These are phyloP conservation scores for Sonneratia caseolaris DNA, from an alignment of 345 rosid species.

Conservation along the genomic window DNA sequence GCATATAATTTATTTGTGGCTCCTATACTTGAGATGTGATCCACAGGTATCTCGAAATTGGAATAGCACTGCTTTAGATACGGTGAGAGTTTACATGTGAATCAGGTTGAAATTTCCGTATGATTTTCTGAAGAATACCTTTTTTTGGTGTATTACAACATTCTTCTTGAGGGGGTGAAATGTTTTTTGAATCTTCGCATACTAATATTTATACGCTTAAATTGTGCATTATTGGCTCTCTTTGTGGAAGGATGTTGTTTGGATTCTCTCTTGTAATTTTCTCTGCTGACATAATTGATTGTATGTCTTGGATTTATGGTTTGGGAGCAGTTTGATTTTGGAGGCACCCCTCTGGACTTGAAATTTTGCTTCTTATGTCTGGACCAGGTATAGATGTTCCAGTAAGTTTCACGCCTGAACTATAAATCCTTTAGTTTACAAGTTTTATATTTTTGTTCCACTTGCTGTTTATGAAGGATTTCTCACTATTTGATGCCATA, in stretches of 20 bases:
- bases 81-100: not conserved
- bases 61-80: not conserved
- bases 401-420: not conserved
- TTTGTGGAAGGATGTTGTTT: not conserved
- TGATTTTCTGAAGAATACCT: not conserved
- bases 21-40: not conserved
- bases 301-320: constrained; percentile 10
- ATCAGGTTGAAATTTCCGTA: not conserved
- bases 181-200: not conserved
- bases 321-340: constrained; percentile 15
- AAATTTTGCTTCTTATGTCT: constrained; percentile 21
- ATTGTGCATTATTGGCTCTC: not conserved
- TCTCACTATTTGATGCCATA: not conserved
- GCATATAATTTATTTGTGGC: not conserved
- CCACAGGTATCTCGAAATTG: not conserved
- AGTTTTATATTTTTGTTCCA: not conserved
- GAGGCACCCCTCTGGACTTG: constrained; percentile 27
- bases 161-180: too few species aligned
- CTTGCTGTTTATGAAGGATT: not conserved
- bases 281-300: not conserved
- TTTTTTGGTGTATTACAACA: too few species aligned
- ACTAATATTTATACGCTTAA: not conserved
- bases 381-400: constrained; percentile 25
- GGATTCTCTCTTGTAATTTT: not conserved
- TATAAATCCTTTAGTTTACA: not conserved